These are phyloP conservation scores for Metschnikowia continentalis DNA, from an alignment of 805 yeast genomes.

Conservation along the genomic window DNA sequence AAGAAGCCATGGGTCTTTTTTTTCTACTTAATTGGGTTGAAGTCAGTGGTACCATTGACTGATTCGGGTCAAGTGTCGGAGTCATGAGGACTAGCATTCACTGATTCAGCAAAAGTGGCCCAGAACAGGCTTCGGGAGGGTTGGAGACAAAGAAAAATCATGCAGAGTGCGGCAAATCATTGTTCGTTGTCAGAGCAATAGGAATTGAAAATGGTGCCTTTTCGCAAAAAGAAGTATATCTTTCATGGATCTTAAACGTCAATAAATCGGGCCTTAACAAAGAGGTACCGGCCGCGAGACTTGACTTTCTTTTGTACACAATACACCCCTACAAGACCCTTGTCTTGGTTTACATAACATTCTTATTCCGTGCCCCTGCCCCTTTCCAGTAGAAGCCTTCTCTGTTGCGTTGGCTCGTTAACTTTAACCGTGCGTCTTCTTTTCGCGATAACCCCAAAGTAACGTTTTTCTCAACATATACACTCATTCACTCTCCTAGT, in stretches of 20 bases:
- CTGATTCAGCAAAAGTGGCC: not conserved
- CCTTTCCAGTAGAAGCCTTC: not conserved
- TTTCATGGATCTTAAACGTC: not conserved
- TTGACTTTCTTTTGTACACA: too few relatives aligned
- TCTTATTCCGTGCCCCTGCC: not conserved
- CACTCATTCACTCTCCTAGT: not conserved
- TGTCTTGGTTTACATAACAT: too few relatives aligned
- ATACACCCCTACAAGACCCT: too few relatives aligned
- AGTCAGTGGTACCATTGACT: too few relatives aligned
- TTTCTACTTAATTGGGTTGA: too few relatives aligned
- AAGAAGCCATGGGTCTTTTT: too few relatives aligned
- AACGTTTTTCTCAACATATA: conserved; percentile 2
- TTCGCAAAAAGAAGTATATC: not conserved
- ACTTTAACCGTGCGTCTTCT: conserved; percentile 3
- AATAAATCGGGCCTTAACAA: too few relatives aligned
- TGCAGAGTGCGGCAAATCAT: not conserved
- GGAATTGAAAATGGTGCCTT: not conserved
- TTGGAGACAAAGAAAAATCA: not conserved
- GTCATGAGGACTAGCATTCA: conserved; percentile 8
- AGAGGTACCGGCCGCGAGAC: too few relatives aligned
- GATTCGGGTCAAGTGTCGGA: conserved; percentile 5
- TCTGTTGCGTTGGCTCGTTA: conserved; percentile 1
- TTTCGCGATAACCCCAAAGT: conserved; percentile 3
- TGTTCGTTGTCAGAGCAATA: not conserved
- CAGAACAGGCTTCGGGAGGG: not conserved